These are phyloP conservation scores for Thuja plicata DNA, from an alignment of 83 land plant species.

Conservation along the genomic window DNA sequence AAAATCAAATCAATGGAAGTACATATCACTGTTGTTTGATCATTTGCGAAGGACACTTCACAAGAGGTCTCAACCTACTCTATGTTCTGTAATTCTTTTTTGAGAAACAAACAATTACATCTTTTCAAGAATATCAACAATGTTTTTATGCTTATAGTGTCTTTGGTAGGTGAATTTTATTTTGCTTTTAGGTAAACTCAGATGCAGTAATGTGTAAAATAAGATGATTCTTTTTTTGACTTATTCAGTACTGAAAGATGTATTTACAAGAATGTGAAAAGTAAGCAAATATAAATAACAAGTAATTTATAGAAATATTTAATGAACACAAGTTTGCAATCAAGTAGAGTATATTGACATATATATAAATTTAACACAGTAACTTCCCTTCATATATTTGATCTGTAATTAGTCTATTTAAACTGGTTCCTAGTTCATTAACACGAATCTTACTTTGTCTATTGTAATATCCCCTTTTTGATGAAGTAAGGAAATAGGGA, in stretches of 20 bases:
- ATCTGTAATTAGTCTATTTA: not conserved
- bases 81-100: not conserved
- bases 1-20: not conserved
- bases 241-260: not conserved
- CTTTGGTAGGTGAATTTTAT: not conserved
- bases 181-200: not conserved
- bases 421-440: not conserved
- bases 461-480: too few relatives aligned
- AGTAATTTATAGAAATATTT: not conserved
- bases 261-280: not conserved
- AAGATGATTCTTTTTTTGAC: not conserved
- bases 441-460: not conserved
- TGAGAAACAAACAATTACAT: not conserved
- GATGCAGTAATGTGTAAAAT: not conserved
- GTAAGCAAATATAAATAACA: not conserved
- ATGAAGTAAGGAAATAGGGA: too few relatives aligned
- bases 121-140: not conserved
- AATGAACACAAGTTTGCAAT: not conserved
- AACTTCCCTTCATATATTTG: not conserved
- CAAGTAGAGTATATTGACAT: not conserved
- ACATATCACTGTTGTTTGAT: not conserved
- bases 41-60: conserved; percentile 12
- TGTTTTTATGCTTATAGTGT: not conserved
- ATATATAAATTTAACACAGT: too few relatives aligned
- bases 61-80: conserved; percentile 1